Conservation (phyloP, 805 yeast species). For the Candida montana region DNA sequence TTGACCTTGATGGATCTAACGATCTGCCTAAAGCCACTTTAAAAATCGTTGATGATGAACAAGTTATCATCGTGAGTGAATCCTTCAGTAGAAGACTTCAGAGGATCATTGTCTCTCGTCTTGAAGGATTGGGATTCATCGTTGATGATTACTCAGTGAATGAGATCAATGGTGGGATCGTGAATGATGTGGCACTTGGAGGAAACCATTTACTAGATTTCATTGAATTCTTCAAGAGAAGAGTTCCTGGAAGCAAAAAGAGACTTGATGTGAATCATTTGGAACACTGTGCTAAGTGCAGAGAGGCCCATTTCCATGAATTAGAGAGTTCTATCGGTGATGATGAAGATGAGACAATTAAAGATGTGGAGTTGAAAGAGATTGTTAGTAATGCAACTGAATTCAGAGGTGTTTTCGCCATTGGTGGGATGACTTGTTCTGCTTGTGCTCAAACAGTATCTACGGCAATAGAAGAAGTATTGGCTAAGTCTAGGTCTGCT, state of each 20-base stretch:
- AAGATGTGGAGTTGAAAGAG: constrained; percentile 23
- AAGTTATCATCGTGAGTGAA: constrained; percentile 10
- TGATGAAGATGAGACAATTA: constrained; percentile 1
- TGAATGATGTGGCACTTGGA: constrained; percentile 1
- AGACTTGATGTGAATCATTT: constrained; percentile 26
- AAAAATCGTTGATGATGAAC: constrained; percentile 13
- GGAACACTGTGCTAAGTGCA: constrained; percentile 38
- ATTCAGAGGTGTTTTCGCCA: constrained; percentile 47
- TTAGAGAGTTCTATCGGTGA: constrained; percentile 8
- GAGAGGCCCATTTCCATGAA: constrained; percentile 16
- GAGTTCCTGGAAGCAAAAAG: background rate
- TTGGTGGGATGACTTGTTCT: constrained; percentile 69
- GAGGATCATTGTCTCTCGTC: constrained; percentile 3
- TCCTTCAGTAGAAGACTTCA: constrained; percentile 5
- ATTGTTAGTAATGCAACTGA: constrained; percentile 21
- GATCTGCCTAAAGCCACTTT: constrained; percentile 10
- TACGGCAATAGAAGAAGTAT: constrained; percentile 30
- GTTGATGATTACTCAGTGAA: constrained; percentile 23
- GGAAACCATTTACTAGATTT: constrained; percentile 16
- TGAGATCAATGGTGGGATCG: constrained; percentile 18
- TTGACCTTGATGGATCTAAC: constrained; percentile 1
- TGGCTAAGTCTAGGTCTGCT: constrained; percentile 9
- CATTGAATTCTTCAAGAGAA: constrained; percentile 13
- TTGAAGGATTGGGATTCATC: constrained; percentile 16
- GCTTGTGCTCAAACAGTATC: constrained; percentile 50